These are phyloP conservation scores for Ophiostoma sp. DNA, from an alignment of 2,329 filamentous ascomycete species.

Conservation along the genomic window DNA sequence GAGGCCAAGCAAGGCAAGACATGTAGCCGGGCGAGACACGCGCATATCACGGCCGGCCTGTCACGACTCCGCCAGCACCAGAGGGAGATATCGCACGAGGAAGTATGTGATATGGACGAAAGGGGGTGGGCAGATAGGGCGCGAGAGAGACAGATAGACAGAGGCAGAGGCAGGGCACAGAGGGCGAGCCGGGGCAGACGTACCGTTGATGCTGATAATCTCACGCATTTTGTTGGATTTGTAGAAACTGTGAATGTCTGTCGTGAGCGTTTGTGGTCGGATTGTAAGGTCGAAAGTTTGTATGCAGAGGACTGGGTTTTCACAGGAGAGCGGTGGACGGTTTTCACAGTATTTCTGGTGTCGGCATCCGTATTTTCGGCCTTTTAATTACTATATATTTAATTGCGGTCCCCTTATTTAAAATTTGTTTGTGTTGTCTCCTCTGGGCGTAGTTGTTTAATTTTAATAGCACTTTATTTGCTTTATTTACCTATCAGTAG, in stretches of 20 bases:
- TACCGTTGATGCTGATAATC: constrained; percentile 99
- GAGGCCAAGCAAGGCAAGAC: not conserved
- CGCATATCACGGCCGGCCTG: constrained; percentile 8
- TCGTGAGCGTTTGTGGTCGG: constrained; percentile 16
- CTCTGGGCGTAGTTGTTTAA: constrained; percentile 14
- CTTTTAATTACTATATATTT: constrained; percentile 15
- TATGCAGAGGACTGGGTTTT: constrained; percentile 20
- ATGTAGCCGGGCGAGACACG: not conserved
- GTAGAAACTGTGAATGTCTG: constrained; percentile 9
- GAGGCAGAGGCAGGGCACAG: constrained; percentile 29
- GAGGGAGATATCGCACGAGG: constrained; percentile 2
- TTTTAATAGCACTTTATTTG: constrained; percentile 15
- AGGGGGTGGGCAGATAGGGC: not conserved
- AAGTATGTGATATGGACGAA: not conserved
- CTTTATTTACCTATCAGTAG: constrained; percentile 21
- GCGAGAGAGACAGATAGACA: too few relatives aligned
- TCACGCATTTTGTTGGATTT: constrained; percentile 79
- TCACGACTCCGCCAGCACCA: not conserved
- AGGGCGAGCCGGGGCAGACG: constrained; percentile 23
- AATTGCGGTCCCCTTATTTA: constrained; percentile 23
- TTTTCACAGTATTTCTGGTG: constrained; percentile 19
- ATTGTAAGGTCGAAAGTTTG: constrained; percentile 11
- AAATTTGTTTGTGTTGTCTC: constrained; percentile 21
- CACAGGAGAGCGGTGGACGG: constrained; percentile 17
- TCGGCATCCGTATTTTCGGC: constrained; percentile 14